Base-by-base conservation (phyloP, 306 rosid species). In the Hippophae tibetana region DNA sequence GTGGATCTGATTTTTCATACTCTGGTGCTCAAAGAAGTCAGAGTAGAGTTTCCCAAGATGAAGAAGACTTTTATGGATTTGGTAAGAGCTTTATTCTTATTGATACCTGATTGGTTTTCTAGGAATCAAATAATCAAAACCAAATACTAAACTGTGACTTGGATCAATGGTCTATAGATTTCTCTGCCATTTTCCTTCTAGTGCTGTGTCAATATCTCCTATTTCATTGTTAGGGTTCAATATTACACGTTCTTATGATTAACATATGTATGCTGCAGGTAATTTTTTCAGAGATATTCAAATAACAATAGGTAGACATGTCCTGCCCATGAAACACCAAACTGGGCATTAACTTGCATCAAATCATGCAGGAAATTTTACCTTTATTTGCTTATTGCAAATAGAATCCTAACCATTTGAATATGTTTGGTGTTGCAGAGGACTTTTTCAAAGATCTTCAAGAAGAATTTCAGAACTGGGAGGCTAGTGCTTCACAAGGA, bases 241-340 rank as follows among this genome's bases (percentile, higher is more conserved):
- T 52, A 25, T 27, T 61, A 23, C 69, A 25, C 42, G 61, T 78
- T 76, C 89, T 88, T 80, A 76, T 83, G 62, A 75, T 55, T 57
- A 75, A 78, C 77, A 76, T 86, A 80, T 79, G 77, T 61, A 67
- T 76, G 76, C 75, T 88, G 99, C 96, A 92, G 95, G 99, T 82
- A 80, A 80, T 82, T 68, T 88, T 85, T 50, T 88, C 70, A 84
- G 80, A 82, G 99, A 88, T 88, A 96, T 86, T 82, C 95, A 88
- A 84, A 84, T 92, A 77, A 75, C 99, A 82, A 67, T 88, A 88
- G 97, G 99, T 92, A 92, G 99, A 76, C 84, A 72, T 75, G 74
- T 78, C 70, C 80, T 73, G 86, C 72, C 85, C 64, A 76, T 64
- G 65, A 81, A 70, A 73, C 69, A 78, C 73, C 44, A 50, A 14